Evolutionary conservation across 177 flowering plant species (phyloP).

Genomic region (Vitis hybrid): DNA sequence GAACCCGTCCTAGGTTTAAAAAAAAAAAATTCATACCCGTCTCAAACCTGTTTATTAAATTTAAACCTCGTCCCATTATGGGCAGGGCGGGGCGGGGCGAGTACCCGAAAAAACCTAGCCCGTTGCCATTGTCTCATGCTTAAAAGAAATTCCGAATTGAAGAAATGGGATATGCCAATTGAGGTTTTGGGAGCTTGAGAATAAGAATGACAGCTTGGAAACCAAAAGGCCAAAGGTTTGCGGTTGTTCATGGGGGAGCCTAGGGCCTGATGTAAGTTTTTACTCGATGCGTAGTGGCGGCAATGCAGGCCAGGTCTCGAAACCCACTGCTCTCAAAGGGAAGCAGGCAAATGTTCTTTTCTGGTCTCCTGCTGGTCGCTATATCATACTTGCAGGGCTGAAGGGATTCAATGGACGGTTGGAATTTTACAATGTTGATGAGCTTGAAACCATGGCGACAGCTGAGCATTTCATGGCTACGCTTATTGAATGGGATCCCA

Average conservation of each 20-base stretch:
- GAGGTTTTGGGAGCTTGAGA: slow-evolving; percentile 97
- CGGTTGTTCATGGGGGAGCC: slow-evolving; percentile 92
- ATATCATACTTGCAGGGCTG: slow-evolving; percentile 82
- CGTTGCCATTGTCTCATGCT: too few species aligned
- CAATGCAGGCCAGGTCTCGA: slow-evolving; percentile 64
- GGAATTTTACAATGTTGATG: slow-evolving; percentile 92
- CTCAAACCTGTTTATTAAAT: too few species aligned
- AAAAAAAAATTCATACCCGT: too few species aligned
- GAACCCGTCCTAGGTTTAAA: too few species aligned
- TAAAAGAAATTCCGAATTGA: slow-evolving; percentile 62
- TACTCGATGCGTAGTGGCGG: slow-evolving; percentile 72
- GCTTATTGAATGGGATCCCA: slow-evolving; percentile 96
- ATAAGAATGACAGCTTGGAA: slow-evolving; percentile 98
- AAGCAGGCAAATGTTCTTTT: slow-evolving; percentile 95
- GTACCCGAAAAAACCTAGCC: too few species aligned
- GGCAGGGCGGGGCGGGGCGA: rapidly evolving
- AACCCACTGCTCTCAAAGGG: slow-evolving; percentile 81
- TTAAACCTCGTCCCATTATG: too few species aligned
- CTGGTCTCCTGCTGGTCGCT: slow-evolving; percentile 94
- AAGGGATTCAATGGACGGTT: slow-evolving; percentile 87
- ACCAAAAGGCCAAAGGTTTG: slow-evolving; percentile 97
- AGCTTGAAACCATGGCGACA: slow-evolving; percentile 93
- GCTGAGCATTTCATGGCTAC: slow-evolving; percentile 97
- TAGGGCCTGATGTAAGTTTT: slow-evolving; percentile 85
- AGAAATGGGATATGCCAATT: slow-evolving; percentile 90